phyloP scores from a whole-genome alignment of 768 basidiomycete species.

The Lepiota subincarnata region DNA sequence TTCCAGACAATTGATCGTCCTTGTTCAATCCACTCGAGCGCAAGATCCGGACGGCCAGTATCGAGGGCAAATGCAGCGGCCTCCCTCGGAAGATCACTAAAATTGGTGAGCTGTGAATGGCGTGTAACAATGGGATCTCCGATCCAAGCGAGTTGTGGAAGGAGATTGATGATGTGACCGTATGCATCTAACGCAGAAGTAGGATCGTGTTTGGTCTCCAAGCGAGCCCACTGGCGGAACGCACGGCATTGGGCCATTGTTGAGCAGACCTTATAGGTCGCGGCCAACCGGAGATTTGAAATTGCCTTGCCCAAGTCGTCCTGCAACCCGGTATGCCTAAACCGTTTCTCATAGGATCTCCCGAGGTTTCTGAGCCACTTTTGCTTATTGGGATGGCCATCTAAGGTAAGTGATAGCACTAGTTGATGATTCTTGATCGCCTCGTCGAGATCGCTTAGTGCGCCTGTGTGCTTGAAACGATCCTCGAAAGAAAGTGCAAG shows the following conservation, averaged over 20 bases:
- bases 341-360: not conserved
- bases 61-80: slow-evolving; percentile 24
- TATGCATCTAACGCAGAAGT: not conserved
- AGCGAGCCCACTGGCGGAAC: slow-evolving; percentile 8
- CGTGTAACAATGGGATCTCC: no score
- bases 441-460: not conserved
- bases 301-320: slow-evolving; percentile 6
- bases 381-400: not conserved
- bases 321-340: not conserved
- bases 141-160: no score
- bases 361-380: not conserved
- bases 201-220: no score
- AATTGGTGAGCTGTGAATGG: no score
- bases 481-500: no score
- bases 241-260: not conserved
- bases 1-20: slow-evolving; percentile 26
- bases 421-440: not conserved
- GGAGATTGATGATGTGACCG: slow-evolving; percentile 3
- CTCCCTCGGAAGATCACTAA: not conserved
- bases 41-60: slow-evolving; percentile 16
- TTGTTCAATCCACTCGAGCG: slow-evolving; percentile 31
- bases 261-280: not conserved
- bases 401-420: not conserved
- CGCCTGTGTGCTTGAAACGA: not conserved
- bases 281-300: not conserved